A percentile compares a stretch with the other conserved stretches of the same genome.
Evolutionary conservation across 352 stramenopile genomes (phyloP).

Genomic region (Globisporangium irregulare): DNA sequence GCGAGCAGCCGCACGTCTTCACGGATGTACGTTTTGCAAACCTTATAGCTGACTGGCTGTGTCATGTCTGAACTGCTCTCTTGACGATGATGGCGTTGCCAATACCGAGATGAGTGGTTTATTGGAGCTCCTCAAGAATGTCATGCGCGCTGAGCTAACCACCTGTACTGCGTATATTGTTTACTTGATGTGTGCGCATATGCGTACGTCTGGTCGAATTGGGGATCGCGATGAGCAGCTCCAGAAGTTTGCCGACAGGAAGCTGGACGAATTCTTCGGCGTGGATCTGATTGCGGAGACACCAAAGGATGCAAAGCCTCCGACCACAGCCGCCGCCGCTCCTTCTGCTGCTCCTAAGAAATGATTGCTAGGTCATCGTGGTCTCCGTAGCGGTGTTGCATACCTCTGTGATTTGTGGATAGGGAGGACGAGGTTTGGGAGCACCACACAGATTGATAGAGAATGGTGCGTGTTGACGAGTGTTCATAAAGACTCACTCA

Average conservation of each 20-base stretch:
- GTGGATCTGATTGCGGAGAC: constrained; percentile 63
- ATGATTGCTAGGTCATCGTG: not conserved
- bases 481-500: not conserved
- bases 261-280: constrained; percentile 87
- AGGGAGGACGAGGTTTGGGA: not conserved
- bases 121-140: not conserved
- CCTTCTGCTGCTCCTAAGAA: constrained; percentile 3
- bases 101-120: not conserved
- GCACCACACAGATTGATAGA: not conserved
- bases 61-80: not conserved
- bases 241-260: constrained; percentile 75
- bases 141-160: not conserved
- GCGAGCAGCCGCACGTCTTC: constrained; percentile 77
- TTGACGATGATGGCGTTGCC: not conserved
- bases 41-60: not conserved
- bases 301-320: constrained; percentile 6
- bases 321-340: not conserved
- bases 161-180: not conserved
- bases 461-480: not conserved
- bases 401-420: not conserved
- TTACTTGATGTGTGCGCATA: not conserved
- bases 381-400: not conserved
- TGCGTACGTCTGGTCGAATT: not conserved
- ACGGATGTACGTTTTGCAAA: constrained; percentile 41
- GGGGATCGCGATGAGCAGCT: constrained; percentile 26